Conservation (phyloP, 306 rosid species). For the apple (Malus domestica) region ASM211411v1 NC_041801.1:4363001-4363500, state of each 20-base stretch:
- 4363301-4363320: background rate
- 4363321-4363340: too few species aligned
- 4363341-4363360: too few species aligned
- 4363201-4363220: slow-evolving; percentile 19
- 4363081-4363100: background rate
- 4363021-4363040: background rate
- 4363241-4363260: slow-evolving; percentile 20
- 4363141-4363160: background rate
- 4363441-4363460: too few species aligned
- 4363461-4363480: background rate
- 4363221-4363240: slow-evolving; percentile 25
- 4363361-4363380: too few species aligned
- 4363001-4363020: background rate
- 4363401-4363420: too few species aligned
- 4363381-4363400: too few species aligned
- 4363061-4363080: background rate
- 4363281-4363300: background rate
- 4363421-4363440: too few species aligned
- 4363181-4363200: slow-evolving; percentile 35
- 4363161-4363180: background rate
- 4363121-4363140: background rate
- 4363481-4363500: background rate
- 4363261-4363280: slow-evolving; percentile 28
- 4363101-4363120: background rate
- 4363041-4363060: background rate